Evolutionary conservation across 192 early-diverging fungal genomes (phyloP), one percentile per base, ranked within the genome.

Genomic region (Entomortierella parvispora): DNA sequence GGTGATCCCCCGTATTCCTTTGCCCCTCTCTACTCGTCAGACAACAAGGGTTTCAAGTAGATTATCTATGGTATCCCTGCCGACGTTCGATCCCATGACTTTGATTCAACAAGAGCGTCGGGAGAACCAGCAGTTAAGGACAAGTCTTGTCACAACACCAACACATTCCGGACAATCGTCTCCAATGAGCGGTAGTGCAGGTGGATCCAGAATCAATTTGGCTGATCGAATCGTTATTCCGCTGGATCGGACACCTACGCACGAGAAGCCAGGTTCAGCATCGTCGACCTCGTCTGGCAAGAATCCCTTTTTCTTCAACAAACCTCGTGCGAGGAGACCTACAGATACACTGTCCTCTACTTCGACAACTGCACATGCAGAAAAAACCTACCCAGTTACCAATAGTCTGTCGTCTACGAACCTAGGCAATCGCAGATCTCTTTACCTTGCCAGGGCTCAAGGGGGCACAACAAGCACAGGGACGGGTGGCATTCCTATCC

Each of bases 221-320:
- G 59, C 58, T 1, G 74, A 77, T 2, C 20, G 58, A 9, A 40
- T 68, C 11, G 29, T 77, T 14, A 77, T 77, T 26, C 74, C 74
- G 0, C 23, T 77, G 11, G 65, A 68, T 25, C 44, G 74, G 4
- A 77, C 74, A n/a, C 74, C 65, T 2, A 58, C 74, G 11, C 46
- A 11, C 6, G 74, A 77, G 45, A 63, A 52, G 32, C 74, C 74
- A 9, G 20, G 3, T 9, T 68, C 65, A 0, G 40, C 48, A 3
- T 68, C 74, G 4, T 68, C 74, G 4, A 54, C 65, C 2, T 63
- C 72, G 2, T 77, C 74, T 1, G 74, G 74, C 26, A 77, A 77
- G 52, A 77, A 77, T 25, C 74, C 74, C 5, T 77, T 51, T 32
- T 77, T 77, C 31, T 75, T 52, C 51, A 68, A 31, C 46, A 76